Evolutionary conservation across 306 rosid genomes (phyloP).

Genomic region (Lathyrus tuberosus): DNA sequence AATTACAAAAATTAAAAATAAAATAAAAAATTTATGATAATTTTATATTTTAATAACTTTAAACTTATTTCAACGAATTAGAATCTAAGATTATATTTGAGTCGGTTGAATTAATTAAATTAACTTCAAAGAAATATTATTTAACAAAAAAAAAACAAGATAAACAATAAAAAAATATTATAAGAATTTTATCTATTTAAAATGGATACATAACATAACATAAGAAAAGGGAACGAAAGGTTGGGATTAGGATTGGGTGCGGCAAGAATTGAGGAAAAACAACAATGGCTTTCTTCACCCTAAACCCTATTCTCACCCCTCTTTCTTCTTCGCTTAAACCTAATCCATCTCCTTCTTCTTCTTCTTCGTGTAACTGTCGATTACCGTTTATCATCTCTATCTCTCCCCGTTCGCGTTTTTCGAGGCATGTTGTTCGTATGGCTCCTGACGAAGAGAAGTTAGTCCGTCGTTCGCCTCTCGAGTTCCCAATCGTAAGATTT

Average conservation of each 20-base stretch:
- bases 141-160: too few species aligned
- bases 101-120: too few species aligned
- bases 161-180: background rate
- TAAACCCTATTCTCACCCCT: slow-evolving; percentile 20
- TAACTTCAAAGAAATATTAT: too few species aligned
- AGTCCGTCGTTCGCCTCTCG: slow-evolving; percentile 86
- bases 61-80: too few species aligned
- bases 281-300: slow-evolving; percentile 58
- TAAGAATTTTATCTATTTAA: too few species aligned
- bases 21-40: too few species aligned
- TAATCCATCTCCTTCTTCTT: slow-evolving; percentile 5
- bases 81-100: too few species aligned
- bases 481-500: slow-evolving; percentile 67
- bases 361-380: slow-evolving; percentile 28
- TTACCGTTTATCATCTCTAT: background rate
- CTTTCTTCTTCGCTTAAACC: slow-evolving; percentile 19
- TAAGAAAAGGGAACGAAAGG: slow-evolving; percentile 1
- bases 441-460: slow-evolving; percentile 85
- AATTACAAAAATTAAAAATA: too few species aligned
- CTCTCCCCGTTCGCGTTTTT: slow-evolving; percentile 31
- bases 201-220: background rate
- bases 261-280: slow-evolving; percentile 10
- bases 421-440: slow-evolving; percentile 65
- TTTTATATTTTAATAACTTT: too few species aligned
- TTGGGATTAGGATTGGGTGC: slow-evolving; percentile 43